Base-by-base conservation (phyloP, 805 yeast species). In the Wickerhamiella domercqiae region DNA sequence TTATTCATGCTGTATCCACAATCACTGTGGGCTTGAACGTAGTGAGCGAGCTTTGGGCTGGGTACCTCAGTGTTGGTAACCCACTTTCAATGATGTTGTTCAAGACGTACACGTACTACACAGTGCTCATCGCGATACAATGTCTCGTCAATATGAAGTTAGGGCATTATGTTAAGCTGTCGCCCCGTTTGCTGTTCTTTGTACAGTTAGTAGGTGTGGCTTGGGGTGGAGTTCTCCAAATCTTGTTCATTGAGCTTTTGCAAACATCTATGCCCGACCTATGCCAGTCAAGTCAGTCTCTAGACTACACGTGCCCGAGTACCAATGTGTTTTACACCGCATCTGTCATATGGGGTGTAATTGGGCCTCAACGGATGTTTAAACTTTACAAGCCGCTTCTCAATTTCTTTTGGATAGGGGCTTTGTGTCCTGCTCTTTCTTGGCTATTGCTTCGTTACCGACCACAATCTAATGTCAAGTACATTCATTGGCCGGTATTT, bases 401-500 rank as follows among this genome's bases (percentile, higher is more conserved):
- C 45, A 73, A 70, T 66, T 70, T 77, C 45, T 74, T 77, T 53
- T 49, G 73, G 17, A 46, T 73, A 15, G 84, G 86, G 13, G 68
- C 68, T 5, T 43, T 66, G 39, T 39, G 66, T 14, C 68, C 72
- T 0, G 11, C 66, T 0, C 57, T 62, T 11, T 59, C 58, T 35
- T 67, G 63, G 63, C 29, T 53, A 4, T 45, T 59, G 42, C 54
- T 62, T 31, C 53, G 51, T 44, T 50, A 51, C 35, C 50, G 56
- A 51, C 71, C 71, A 29, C 48, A 54, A 29, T 57, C 63, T n/a
- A 62, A 37, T n/a, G 40, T 62, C 24, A 51, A 57, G 32, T 65
- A 66, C 45, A 58, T 75, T 47, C 76, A 75, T 42, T 76, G 80
- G 53, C 81, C 84, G 0, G 74, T 76, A 7, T 75, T 81, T 38